A percentile compares a stretch with the other conserved stretches of the same genome.
Conservation (phyloP, 352 stramenopile genomes). For the Phytophthora rubi region DNA sequence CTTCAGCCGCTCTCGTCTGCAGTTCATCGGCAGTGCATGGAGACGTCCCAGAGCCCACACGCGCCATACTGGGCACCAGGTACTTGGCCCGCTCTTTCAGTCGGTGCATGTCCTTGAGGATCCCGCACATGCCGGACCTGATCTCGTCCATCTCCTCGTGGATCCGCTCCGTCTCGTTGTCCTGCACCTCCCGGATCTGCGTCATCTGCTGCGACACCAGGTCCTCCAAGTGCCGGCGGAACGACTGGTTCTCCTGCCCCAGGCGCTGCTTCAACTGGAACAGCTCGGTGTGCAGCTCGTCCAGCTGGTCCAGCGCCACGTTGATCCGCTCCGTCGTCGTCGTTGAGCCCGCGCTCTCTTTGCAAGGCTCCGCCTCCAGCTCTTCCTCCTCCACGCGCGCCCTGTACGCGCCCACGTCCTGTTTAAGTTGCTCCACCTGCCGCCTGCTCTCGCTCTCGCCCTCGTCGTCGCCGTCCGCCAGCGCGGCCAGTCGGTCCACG, state of each 20-base stretch:
- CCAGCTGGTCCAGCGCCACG: slow-evolving; percentile 48
- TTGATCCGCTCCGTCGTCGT: slow-evolving; percentile 47
- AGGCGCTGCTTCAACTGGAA: slow-evolving; percentile 58
- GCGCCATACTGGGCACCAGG: slow-evolving; percentile 54
- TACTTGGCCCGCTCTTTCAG: slow-evolving; percentile 78
- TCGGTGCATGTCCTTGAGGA: slow-evolving; percentile 72
- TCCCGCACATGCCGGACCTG: slow-evolving; percentile 65
- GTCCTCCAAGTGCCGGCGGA: slow-evolving; percentile 56
- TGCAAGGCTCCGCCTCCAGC: not conserved
- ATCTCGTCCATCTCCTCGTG: slow-evolving; percentile 72
- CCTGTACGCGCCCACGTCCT: slow-evolving; percentile 34
- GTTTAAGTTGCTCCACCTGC: slow-evolving; percentile 32
- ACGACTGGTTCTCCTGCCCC: slow-evolving; percentile 54
- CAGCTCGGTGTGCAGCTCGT: slow-evolving; percentile 58
- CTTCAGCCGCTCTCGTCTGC: slow-evolving; percentile 7
- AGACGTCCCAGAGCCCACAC: slow-evolving; percentile 25
- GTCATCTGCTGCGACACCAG: slow-evolving; percentile 57
- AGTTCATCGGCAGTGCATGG: slow-evolving; percentile 27
- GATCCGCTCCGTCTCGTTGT: slow-evolving; percentile 59
- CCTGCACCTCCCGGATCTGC: slow-evolving; percentile 53
- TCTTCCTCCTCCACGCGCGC: slow-evolving; percentile 12
- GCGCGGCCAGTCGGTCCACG: slow-evolving; percentile 45
- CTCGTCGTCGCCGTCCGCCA: slow-evolving; percentile 29
- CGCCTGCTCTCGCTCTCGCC: slow-evolving; percentile 26
- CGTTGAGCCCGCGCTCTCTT: slow-evolving; percentile 5